These are phyloP conservation scores for Eucalyptus albens DNA, from an alignment of 345 rosid genomes.

Conservation along the genomic window DNA sequence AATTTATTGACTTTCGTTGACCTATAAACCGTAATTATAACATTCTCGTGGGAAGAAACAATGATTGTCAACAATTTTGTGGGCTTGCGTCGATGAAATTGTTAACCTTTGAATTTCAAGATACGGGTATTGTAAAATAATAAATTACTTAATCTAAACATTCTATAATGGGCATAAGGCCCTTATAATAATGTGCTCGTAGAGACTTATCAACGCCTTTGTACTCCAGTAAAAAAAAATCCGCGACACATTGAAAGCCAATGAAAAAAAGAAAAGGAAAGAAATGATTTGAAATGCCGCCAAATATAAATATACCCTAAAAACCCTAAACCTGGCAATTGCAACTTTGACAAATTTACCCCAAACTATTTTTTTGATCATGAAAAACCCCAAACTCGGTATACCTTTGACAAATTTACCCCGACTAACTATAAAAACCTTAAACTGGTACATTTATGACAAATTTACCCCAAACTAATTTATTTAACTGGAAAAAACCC, in stretches of 20 bases:
- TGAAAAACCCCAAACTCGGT: too few species aligned
- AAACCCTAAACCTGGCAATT: too few species aligned
- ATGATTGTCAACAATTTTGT: neutral
- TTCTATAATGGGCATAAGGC: neutral
- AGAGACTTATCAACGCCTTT: neutral
- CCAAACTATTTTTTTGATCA: too few species aligned
- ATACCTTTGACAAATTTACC: too few species aligned
- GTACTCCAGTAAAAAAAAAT: neutral
- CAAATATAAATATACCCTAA: too few species aligned
- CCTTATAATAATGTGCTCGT: neutral
- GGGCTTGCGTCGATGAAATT: neutral
- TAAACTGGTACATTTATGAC: too few species aligned
- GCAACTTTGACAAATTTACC: too few species aligned
- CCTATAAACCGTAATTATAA: too few species aligned
- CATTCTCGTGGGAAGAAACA: neutral
- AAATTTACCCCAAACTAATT: too few species aligned
- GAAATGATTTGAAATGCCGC: neutral
- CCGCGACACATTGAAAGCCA: neutral
- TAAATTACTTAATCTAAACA: neutral
- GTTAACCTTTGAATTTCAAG: neutral
- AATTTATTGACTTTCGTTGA: too few species aligned
- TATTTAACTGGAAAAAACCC: too few species aligned
- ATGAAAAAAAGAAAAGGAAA: neutral
- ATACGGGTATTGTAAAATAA: neutral
- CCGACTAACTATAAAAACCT: too few species aligned